Conservation (phyloP, 495 filamentous ascomycete genomes). For the Podospora didyma region DNA sequence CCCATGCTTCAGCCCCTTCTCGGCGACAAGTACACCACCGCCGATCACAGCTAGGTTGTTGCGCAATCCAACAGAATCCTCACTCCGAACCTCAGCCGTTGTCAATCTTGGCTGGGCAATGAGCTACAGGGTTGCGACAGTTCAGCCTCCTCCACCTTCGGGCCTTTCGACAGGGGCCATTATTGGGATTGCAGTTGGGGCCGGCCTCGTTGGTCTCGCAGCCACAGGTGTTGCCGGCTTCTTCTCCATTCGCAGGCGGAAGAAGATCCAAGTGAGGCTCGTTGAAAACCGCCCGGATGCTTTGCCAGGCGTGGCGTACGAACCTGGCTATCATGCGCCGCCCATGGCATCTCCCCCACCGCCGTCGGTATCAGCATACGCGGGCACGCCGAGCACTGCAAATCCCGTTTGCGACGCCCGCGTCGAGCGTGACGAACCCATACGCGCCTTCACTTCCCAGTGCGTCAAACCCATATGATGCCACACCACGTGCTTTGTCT, state of each 20-base stretch:
- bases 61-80: conserved; percentile 15
- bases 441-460: too few species aligned
- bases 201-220: conserved; percentile 2
- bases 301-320: neutral
- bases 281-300: neutral
- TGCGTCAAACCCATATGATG: too few species aligned
- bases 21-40: conserved; percentile 9
- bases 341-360: neutral
- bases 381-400: neutral
- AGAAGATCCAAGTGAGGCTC: neutral
- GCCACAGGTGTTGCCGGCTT: neutral
- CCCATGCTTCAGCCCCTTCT: conserved; percentile 23
- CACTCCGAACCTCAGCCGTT: conserved; percentile 19
- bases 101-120: conserved; percentile 25
- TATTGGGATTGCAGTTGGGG: conserved; percentile 18
- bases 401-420: neutral
- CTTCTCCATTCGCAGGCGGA: conserved; percentile 8
- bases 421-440: too few species aligned
- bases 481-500: neutral
- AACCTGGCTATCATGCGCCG: neutral
- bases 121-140: conserved; percentile 14
- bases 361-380: neutral
- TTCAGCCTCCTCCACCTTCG: neutral
- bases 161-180: conserved; percentile 14
- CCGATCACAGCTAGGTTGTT: conserved; percentile 16